Percentiles rank a stretch among this genome's conserved stretches.
Conservation (phyloP, 1,284 basidiomycete species). For the Athelia sp. region DNA sequence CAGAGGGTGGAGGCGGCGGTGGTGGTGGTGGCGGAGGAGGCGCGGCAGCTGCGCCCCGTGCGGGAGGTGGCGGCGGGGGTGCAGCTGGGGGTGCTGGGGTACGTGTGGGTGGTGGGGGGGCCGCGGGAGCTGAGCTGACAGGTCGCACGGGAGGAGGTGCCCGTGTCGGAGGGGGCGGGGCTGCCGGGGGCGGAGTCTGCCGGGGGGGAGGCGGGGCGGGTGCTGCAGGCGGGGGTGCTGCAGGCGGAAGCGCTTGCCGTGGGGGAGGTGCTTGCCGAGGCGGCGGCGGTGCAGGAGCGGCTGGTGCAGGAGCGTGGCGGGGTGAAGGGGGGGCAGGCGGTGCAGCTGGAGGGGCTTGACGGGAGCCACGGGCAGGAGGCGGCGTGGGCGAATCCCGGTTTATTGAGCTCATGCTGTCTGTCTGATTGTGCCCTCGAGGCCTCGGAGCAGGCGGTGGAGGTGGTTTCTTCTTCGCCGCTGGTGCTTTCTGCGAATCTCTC, state of each 20-base stretch:
- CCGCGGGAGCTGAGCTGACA: slow-evolving; percentile 24
- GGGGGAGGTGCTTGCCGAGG: no score
- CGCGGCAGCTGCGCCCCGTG: slow-evolving; percentile 11
- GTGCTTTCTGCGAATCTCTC: slow-evolving; percentile 44
- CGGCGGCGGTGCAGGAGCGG: slow-evolving; percentile 20
- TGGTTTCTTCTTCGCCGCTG: slow-evolving; percentile 46
- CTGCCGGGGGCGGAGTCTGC: slow-evolving; percentile 3
- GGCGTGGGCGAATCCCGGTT: slow-evolving; percentile 17
- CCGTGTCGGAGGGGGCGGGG: slow-evolving; percentile 17
- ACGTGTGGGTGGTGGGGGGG: slow-evolving; percentile 21
- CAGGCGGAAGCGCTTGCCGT: slow-evolving; percentile 25
- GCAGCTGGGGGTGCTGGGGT: slow-evolving; percentile 17
- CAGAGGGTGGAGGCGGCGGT: slow-evolving; percentile 24
- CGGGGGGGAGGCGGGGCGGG: slow-evolving; percentile 19
- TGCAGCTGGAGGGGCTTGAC: slow-evolving; percentile 18
- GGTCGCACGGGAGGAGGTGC: slow-evolving; percentile 26
- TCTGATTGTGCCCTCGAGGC: slow-evolving; percentile 25
- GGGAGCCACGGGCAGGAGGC: slow-evolving; percentile 23
- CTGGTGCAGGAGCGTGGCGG: slow-evolving; percentile 25
- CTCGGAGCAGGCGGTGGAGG: slow-evolving; percentile 56
- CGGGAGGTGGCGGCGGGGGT: slow-evolving; percentile 29
- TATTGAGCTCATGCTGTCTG: slow-evolving; percentile 21
- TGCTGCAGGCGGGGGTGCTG: slow-evolving; percentile 23
- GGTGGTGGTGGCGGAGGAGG: slow-evolving; percentile 26
- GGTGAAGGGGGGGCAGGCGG: slow-evolving; percentile 19